Base-by-base conservation (phyloP, 2,329 filamentous ascomycete genomes). In the Atkinsonella texensis region DNA sequence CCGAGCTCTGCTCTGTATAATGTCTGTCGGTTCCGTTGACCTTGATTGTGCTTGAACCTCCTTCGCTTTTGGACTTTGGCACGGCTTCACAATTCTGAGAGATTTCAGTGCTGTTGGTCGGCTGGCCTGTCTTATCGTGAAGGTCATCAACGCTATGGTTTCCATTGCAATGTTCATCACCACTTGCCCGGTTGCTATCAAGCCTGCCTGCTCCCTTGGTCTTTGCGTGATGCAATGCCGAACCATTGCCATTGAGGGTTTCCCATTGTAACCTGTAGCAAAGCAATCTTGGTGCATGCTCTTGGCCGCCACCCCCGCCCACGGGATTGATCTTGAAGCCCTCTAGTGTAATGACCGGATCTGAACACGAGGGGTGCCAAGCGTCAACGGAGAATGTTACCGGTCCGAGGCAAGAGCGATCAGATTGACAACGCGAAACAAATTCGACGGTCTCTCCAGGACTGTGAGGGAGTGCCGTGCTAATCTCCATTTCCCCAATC, bases 201-300 rank as follows among this genome's bases (percentile, higher is more conserved):
- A n/a, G 35, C 17, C 23, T 28, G n/a, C 17, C 12, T 20, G n/a
- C 8, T 35, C 15, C 28, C 10, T 33, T 32, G 1, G 23, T 31
- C 1, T 2, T 15, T 13, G 23, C 23, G 13, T 18, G n/a, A 9
- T 32, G n/a, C 3, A 38, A 20, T 15, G 39, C 31, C 3, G 67
- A 64, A 7, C n/a, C 8, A 17, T n/a, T 41, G 23, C 38, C 20
- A n/a, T 18, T 2, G 20, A 42, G 20, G 20, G 38, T 13, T 54
- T 74, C 70, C 73, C 73, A 75, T 18, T 69, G 60, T 15, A 74
- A 54, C 57, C 70, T 70, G 57, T 71, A 75, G 59, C 72, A 75
- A 5, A 75, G 57, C 0, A 57, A 56, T 15, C 62, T 58, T 13
- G 60, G 57, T 15, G 10, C 48, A n/a, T 49, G 47, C 4, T 54